Evolutionary conservation across 2,329 filamentous ascomycete genomes (phyloP).

Genomic region (Meredithiella fracta): DNA sequence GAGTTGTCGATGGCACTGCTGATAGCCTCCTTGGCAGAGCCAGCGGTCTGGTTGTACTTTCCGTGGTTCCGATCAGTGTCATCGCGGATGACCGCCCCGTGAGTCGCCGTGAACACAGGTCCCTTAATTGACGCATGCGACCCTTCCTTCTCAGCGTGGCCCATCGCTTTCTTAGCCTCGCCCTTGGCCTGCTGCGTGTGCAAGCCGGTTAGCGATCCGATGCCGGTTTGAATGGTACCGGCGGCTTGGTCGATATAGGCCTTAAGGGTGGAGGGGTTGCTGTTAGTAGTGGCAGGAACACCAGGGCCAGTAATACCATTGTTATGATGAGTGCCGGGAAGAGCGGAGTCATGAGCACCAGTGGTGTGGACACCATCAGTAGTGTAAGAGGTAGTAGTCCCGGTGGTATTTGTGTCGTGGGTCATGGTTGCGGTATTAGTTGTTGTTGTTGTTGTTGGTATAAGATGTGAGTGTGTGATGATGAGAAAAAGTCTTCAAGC

Average conservation of each 20-base stretch:
- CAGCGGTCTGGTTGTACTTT: conserved; percentile 77
- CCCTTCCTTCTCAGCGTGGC: conserved; percentile 49
- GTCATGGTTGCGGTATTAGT: background rate
- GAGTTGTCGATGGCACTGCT: conserved; percentile 63
- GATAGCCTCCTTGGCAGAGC: conserved; percentile 64
- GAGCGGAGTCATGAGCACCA: background rate
- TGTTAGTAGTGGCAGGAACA: conserved; percentile 1
- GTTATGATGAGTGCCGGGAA: background rate
- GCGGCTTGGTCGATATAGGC: conserved; percentile 58
- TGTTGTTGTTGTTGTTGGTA: background rate
- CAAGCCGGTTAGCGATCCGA: conserved; percentile 61
- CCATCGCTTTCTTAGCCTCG: conserved; percentile 47
- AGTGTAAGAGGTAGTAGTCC: background rate
- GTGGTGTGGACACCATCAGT: background rate
- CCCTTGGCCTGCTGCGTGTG: conserved; percentile 49
- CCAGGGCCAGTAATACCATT: too few species aligned
- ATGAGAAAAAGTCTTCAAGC: background rate
- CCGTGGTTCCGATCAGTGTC: conserved; percentile 55
- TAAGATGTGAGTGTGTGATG: background rate
- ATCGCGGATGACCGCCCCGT: conserved; percentile 53
- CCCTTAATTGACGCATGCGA: conserved; percentile 59
- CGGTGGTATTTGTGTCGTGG: background rate
- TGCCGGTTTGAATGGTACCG: conserved; percentile 52
- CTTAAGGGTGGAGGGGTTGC: conserved; percentile 51
- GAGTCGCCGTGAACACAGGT: conserved; percentile 52